Evolutionary conservation across 1,139 yeast species (phyloP), one percentile per base, ranked within the genome.

Genomic region (Yamadazyma dendronema): DNA sequence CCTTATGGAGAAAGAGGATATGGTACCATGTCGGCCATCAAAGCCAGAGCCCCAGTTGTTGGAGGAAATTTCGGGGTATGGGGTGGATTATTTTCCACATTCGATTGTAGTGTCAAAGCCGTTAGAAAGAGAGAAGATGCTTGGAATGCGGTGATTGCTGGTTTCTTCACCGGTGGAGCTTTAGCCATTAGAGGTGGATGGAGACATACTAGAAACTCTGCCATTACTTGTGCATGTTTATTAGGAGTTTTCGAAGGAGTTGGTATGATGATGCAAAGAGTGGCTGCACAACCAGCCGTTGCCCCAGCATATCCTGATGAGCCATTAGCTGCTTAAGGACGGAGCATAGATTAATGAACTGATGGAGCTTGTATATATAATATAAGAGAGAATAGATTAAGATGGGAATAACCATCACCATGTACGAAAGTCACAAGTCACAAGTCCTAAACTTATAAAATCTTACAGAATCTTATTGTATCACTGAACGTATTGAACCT

Each of bases 51-150:
- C 2, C 99, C 99, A 30, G 96, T 92, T 35, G 90, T 92, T 40
- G 99, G 98, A 47, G 99, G 99, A 56, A 92, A 92, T 66, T 92
- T 92, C 57, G 98, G 98, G 66, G 96, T 88, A 30, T 92, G 99
- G 99, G 99, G 98, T 72, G 99, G 99, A 42, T 72, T 92, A 53
- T 92, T 94, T 61, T 87, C 96, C 27, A 84, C 95, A 6, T 94
- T 83, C 61, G 98, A 92, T 65, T 92, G 99, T 73, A 77, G 92
- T 19, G 96, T 92, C 36, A 92, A 92, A 66, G 96, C 94, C 2
- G 79, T 92, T 28, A 85, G 99, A 71, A 85, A 87, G 65, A 87
- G 97, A 70, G 99, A 92, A 66, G 99, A 92, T 62, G 96, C 97
- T 8, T 87, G 95, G 86, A 92, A 92, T 62, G 97, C 97, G 43